Conservation (phyloP, 345 rosid species). For the Erysimum cheiranthoides region DNA sequence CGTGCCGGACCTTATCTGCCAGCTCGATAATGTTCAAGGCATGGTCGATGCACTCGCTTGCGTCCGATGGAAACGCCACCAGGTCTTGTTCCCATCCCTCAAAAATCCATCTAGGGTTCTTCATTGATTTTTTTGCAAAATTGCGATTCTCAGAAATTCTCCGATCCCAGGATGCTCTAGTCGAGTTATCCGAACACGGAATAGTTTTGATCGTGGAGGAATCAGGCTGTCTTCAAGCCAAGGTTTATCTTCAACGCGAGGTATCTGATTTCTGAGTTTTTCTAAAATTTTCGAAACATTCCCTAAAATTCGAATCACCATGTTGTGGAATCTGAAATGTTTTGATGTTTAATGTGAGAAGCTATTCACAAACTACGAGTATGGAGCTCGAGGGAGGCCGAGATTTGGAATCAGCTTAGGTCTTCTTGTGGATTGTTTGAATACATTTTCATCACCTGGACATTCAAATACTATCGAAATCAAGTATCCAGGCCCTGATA, state of each 20-base stretch:
- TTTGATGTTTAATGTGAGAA: slow-evolving; percentile 30
- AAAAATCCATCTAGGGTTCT: not conserved
- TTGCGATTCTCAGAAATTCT: not conserved
- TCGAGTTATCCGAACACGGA: slow-evolving; percentile 89
- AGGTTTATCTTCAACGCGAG: slow-evolving; percentile 94
- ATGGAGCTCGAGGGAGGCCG: slow-evolving; percentile 71
- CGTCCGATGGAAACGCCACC: slow-evolving; percentile 95
- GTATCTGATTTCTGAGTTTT: slow-evolving; percentile 40
- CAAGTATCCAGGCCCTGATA: slow-evolving; percentile 92
- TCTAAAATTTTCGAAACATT: too few species aligned
- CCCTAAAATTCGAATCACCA: not conserved
- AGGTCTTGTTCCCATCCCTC: slow-evolving; percentile 48
- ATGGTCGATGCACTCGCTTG: slow-evolving; percentile 91
- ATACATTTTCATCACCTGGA: slow-evolving; percentile 86
- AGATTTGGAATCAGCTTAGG: slow-evolving; percentile 90
- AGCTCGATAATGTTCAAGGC: slow-evolving; percentile 80
- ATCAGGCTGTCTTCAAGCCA: slow-evolving; percentile 89
- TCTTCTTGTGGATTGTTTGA: slow-evolving; percentile 87
- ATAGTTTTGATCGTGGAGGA: slow-evolving; percentile 84
- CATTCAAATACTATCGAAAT: slow-evolving; percentile 71
- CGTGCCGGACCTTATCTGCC: slow-evolving; percentile 73
- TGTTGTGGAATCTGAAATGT: not conserved
- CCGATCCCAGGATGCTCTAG: slow-evolving; percentile 67
- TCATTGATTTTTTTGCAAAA: not conserved
- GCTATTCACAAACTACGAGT: slow-evolving; percentile 78